phyloP scores from a whole-genome alignment of 2,329 filamentous ascomycete genomes.

The Hymenoscyphus albidus region DNA sequence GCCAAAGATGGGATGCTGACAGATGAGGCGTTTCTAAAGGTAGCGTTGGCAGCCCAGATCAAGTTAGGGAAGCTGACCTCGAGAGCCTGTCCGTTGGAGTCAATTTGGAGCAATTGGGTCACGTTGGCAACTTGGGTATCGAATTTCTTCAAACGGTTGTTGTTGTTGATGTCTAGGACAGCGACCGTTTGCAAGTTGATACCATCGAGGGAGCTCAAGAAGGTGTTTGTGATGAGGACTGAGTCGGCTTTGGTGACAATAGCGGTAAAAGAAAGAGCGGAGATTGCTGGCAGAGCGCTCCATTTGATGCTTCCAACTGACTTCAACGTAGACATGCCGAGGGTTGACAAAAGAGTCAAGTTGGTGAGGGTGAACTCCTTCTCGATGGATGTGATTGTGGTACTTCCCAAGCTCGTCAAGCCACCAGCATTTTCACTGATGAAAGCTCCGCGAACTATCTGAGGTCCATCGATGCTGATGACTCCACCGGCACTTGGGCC shows the following conservation, averaged over 20 bases:
- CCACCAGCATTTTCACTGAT: slow-evolving; percentile 57
- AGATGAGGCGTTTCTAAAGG: slow-evolving; percentile 73
- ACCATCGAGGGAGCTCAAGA: slow-evolving; percentile 71
- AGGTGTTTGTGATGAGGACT: slow-evolving; percentile 81
- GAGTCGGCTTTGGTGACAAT: slow-evolving; percentile 62
- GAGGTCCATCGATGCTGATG: slow-evolving; percentile 58
- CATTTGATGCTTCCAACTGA: slow-evolving; percentile 66
- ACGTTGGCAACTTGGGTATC: slow-evolving; percentile 76
- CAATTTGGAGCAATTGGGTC: slow-evolving; percentile 65
- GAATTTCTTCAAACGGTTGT: slow-evolving; percentile 72
- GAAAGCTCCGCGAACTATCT: slow-evolving; percentile 54
- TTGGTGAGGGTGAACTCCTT: slow-evolving; percentile 67
- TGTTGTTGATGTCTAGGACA: slow-evolving; percentile 84
- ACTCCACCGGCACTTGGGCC: slow-evolving; percentile 29
- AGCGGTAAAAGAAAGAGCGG: slow-evolving; percentile 53
- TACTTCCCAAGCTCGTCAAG: slow-evolving; percentile 60
- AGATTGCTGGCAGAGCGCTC: slow-evolving; percentile 64
- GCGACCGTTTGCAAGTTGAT: slow-evolving; percentile 74
- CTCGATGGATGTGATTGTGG: slow-evolving; percentile 60
- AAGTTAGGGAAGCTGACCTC: slow-evolving; percentile 73
- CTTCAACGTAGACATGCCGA: slow-evolving; percentile 64
- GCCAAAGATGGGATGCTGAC: slow-evolving; percentile 71
- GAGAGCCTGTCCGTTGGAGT: slow-evolving; percentile 74
- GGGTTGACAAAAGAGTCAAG: slow-evolving; percentile 63
- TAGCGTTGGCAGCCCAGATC: slow-evolving; percentile 72